phyloP scores from a whole-genome alignment of 2,329 filamentous ascomycete species.

The Calonectria naviculata region DNA sequence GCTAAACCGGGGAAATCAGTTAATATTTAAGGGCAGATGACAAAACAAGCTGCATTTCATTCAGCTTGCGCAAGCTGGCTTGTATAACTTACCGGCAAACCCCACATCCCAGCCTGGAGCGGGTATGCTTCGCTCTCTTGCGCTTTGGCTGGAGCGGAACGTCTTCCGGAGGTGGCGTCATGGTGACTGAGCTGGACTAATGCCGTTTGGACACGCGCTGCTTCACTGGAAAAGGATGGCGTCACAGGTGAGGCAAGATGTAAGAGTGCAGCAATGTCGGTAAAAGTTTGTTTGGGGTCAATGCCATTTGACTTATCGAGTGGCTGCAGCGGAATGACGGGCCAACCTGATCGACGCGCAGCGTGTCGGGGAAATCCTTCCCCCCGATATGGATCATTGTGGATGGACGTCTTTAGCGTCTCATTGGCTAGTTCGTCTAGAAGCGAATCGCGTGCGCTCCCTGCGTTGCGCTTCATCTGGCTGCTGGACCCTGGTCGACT shows the following conservation, averaged over 20 bases:
- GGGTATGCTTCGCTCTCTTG: slow-evolving; percentile 31
- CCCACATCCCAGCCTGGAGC: slow-evolving; percentile 31
- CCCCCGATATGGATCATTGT: slow-evolving; percentile 1
- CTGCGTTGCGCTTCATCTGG: background rate
- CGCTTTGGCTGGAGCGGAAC: slow-evolving; percentile 13
- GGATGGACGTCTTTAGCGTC: background rate
- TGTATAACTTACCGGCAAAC: slow-evolving; percentile 28
- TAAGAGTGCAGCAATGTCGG: background rate
- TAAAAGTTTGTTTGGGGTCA: background rate
- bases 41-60: background rate
- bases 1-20: background rate
- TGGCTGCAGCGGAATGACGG: background rate
- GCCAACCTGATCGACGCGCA: background rate
- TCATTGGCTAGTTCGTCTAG: slow-evolving; percentile 32
- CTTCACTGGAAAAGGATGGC: background rate
- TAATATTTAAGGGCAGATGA: background rate
- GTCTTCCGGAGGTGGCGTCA: slow-evolving; percentile 1
- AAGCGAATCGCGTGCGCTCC: slow-evolving; percentile 18
- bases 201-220: background rate
- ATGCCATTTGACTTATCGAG: background rate
- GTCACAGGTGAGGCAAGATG: background rate
- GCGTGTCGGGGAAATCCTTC: background rate
- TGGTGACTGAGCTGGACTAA: background rate
- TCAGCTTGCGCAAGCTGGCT: background rate
- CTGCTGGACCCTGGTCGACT: background rate